Conservation (phyloP, 371 early-diverging fungal species). For the Umbelopsis sp. region DNA sequence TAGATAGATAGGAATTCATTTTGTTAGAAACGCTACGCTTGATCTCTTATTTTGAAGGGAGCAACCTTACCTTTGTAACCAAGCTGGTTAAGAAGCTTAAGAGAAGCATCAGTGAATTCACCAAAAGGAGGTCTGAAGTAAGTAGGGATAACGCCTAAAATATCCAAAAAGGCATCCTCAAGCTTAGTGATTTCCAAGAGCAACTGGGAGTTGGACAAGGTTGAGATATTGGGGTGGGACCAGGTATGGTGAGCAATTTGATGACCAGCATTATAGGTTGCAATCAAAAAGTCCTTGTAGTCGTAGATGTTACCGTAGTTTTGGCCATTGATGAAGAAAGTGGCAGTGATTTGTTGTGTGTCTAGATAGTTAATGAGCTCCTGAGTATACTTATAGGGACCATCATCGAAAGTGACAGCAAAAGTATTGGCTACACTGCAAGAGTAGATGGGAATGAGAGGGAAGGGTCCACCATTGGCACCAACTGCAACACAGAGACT, state of each 20-base stretch:
- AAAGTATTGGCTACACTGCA: conserved; percentile 53
- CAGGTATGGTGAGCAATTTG: conserved; percentile 66
- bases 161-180: conserved; percentile 29
- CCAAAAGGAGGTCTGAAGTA: conserved; percentile 59
- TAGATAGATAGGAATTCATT: conserved; percentile 1
- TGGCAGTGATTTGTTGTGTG: conserved; percentile 48
- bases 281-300: conserved; percentile 41
- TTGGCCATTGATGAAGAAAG: conserved; percentile 65
- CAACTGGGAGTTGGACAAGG: conserved; percentile 27
- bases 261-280: conserved; percentile 44
- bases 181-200: conserved; percentile 31
- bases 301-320: conserved; percentile 41
- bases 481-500: conserved; percentile 10
- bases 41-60: too few relatives aligned
- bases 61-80: conserved; percentile 42
- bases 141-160: conserved; percentile 32
- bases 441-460: conserved; percentile 4
- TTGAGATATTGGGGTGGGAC: conserved; percentile 46
- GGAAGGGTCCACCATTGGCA: neutral
- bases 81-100: conserved; percentile 42
- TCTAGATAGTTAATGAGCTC: conserved; percentile 42
- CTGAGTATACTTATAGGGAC: conserved; percentile 47
- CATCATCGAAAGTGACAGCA: conserved; percentile 66
- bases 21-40: neutral
- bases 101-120: conserved; percentile 33